Evolutionary conservation across 2,329 filamentous ascomycete species (phyloP), one percentile per base, ranked within the genome.

Genomic region (Alternaria atra): DNA sequence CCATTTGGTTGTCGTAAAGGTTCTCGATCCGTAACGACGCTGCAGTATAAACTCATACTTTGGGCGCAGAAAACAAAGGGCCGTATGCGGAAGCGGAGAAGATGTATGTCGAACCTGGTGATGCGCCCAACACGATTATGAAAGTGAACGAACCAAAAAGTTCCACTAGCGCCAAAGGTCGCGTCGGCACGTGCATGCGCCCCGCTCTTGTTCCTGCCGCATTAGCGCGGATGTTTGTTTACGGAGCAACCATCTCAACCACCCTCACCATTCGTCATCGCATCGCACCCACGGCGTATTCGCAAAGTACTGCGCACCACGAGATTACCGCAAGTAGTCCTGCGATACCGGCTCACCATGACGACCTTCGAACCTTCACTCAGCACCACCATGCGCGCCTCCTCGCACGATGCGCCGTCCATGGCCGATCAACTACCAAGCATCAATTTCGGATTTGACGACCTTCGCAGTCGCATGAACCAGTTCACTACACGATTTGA

Each of bases 391-490:
- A 80, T 88, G 70, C 86, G 86, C 66, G 85, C 87, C 15, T 80
- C 87, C 64, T 83, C 86, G 35, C 83, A 87, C 40, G 81, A 83
- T 47, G 87, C 84, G 42, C 86, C 88, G 13, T 91, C 89, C 6
- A 88, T 92, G 82, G 90, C 89, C 42, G 91, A 93, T 77, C 88
- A 88, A 51, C 87, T 99, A 8, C 95, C 95, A 35, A 92, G 86
- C 77, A 91, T 97, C 79, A 93, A 97, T 80, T 98, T 99, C 79
- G 93, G 93, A 60, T 98, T 98, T 79, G 94, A 98, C 72, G 93
- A 97, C 70, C 82, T 99, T 75, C 94, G 94, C 80, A 93, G 94
- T 73, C 91, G 93, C 80, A 98, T 99, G 95, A 87, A 90, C 55
- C 92, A 91, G 65, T 99, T 99, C 78, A 97, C 91, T 0, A 86